Conservation (phyloP, 1,284 basidiomycete genomes). For the Thecaphora thlaspeos region DNA sequence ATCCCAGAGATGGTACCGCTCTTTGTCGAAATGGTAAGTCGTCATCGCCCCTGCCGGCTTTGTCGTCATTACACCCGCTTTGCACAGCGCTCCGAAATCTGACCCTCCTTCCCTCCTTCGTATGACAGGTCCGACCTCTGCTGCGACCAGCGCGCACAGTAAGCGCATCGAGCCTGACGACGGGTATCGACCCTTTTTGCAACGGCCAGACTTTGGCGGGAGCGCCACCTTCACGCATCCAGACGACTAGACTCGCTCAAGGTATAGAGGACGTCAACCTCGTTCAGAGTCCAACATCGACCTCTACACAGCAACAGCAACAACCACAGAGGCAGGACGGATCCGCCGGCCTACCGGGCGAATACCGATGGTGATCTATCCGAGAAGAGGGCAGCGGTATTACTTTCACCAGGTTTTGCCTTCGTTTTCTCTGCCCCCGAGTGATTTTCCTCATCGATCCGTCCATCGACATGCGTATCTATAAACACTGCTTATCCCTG, state of each 20-base stretch:
- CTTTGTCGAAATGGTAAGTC: constrained; percentile 44
- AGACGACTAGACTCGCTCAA: constrained; percentile 3
- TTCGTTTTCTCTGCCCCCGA: too few relatives aligned
- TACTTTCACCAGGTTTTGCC: too few relatives aligned
- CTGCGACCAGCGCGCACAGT: constrained; percentile 34
- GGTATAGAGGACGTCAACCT: constrained; percentile 15
- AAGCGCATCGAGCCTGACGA: constrained; percentile 23
- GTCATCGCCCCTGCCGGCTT: too few relatives aligned
- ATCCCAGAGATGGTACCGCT: constrained; percentile 57
- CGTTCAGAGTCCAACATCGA: neutral
- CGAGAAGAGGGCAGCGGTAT: too few relatives aligned
- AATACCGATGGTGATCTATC: neutral
- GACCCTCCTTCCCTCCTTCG: neutral
- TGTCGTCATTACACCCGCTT: too few relatives aligned
- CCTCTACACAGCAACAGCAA: neutral
- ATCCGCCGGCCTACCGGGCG: neutral
- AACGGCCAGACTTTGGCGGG: neutral
- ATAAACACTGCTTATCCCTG: too few relatives aligned
- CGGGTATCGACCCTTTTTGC: constrained; percentile 22
- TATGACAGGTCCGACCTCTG: constrained; percentile 16
- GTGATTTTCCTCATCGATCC: too few relatives aligned
- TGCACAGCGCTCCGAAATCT: too few relatives aligned
- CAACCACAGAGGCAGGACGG: neutral
- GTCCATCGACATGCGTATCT: too few relatives aligned
- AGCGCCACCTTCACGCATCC: neutral